Evolutionary conservation across 1,139 yeast species (phyloP).

Genomic region (Taiozyma onychis): DNA sequence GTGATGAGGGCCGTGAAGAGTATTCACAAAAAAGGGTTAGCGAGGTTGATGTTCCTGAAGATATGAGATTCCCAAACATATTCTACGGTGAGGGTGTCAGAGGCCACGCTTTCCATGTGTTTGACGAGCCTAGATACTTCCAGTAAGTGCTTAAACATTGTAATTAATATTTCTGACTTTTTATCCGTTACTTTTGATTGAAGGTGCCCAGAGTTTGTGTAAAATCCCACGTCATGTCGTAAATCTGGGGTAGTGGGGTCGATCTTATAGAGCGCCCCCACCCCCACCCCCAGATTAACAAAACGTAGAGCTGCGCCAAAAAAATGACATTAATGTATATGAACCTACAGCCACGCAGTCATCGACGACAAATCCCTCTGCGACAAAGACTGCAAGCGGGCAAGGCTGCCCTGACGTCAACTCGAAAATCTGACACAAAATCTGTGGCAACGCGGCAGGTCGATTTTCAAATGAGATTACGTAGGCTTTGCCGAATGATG

Average conservation of each 20-base stretch:
- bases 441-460: not conserved
- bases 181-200: too few species aligned
- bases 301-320: too few species aligned
- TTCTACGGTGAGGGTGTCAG: conserved; percentile 93
- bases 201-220: too few species aligned
- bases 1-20: conserved; percentile 37
- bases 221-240: not conserved
- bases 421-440: not conserved
- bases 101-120: conserved; percentile 91
- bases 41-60: conserved; percentile 54
- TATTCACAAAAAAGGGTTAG: conserved; percentile 52
- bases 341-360: too few species aligned
- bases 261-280: too few species aligned
- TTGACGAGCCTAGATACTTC: conserved; percentile 79
- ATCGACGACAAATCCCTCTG: too few species aligned
- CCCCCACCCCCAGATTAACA: too few species aligned
- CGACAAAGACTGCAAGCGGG: too few species aligned
- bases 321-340: too few species aligned
- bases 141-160: not conserved
- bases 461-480: not conserved
- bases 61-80: conserved; percentile 70
- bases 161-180: too few species aligned
- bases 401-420: not conserved
- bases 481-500: not conserved
- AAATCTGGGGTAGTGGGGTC: not conserved